A percentile compares a stretch with the other conserved stretches of the same genome.
Conservation (phyloP, 2,329 filamentous ascomycete species). For the Tolypocladium sp. region DNA sequence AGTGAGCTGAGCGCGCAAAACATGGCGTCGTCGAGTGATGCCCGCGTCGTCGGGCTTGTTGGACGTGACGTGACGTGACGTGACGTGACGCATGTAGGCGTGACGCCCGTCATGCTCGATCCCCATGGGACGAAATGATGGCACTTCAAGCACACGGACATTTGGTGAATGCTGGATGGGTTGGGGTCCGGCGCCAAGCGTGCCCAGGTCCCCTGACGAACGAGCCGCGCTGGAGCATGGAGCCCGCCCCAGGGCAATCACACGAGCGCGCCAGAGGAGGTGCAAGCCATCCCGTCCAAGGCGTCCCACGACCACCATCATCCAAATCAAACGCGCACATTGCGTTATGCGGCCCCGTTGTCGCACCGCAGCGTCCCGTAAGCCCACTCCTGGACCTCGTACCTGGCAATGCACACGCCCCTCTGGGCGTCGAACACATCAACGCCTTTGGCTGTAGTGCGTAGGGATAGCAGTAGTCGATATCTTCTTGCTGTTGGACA, state of each 20-base stretch:
- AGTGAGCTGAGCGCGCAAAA: not conserved
- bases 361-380: too few species aligned
- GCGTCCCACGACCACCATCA: not conserved
- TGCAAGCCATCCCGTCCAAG: not conserved
- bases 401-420: too few species aligned
- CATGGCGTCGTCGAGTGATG: not conserved
- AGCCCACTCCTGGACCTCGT: too few species aligned
- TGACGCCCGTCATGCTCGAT: not conserved
- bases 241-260: not conserved
- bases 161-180: too few species aligned
- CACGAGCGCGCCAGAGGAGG: not conserved
- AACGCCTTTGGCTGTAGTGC: too few species aligned
- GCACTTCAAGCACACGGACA: not conserved
- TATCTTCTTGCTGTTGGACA: too few species aligned
- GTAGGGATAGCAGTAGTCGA: too few species aligned
- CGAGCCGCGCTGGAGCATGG: not conserved
- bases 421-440: too few species aligned
- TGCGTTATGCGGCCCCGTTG: too few species aligned
- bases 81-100: not conserved
- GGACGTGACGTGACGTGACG: not conserved
- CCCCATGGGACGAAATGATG: not conserved
- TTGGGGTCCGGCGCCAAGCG: not conserved
- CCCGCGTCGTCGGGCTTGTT: not conserved
- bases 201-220: not conserved
- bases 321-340: not conserved